These are phyloP conservation scores for Leucocoprinus leucothites DNA, from an alignment of 768 basidiomycete genomes.

Conservation along the genomic window DNA sequence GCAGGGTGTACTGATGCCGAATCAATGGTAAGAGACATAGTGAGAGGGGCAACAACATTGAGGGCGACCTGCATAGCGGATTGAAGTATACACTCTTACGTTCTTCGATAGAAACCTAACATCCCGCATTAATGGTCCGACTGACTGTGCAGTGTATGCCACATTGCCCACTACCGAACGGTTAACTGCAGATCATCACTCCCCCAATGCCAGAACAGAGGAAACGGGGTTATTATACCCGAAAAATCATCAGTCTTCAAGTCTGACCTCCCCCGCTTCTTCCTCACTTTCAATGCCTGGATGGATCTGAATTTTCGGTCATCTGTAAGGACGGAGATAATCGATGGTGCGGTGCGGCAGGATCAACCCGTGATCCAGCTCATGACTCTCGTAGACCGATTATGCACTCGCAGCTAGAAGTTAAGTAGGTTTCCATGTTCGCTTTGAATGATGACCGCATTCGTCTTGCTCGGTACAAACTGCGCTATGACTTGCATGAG, in stretches of 20 bases:
- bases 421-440: too few species aligned
- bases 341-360: constrained; percentile 94
- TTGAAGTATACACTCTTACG: too few species aligned
- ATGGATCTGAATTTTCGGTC: constrained; percentile 85
- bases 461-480: constrained; percentile 96
- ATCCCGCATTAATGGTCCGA: too few species aligned
- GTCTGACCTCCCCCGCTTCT: constrained; percentile 89
- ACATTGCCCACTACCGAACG: too few species aligned
- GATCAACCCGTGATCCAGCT: constrained; percentile 97
- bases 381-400: constrained; percentile 96
- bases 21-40: too few species aligned
- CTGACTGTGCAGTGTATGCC: too few species aligned
- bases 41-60: too few species aligned
- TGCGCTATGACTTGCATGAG: constrained; percentile 95
- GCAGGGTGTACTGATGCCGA: too few species aligned
- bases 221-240: constrained; percentile 83
- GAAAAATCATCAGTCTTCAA: constrained; percentile 97
- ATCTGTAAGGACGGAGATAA: constrained; percentile 99
- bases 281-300: constrained; percentile 83
- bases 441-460: too few species aligned
- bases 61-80: too few species aligned
- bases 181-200: too few species aligned
- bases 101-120: too few species aligned
- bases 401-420: constrained; percentile 93
- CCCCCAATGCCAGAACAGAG: constrained; percentile 83